Conservation (phyloP, 164 flowering plant species). For the Chloranthus sessilifolius region DNA sequence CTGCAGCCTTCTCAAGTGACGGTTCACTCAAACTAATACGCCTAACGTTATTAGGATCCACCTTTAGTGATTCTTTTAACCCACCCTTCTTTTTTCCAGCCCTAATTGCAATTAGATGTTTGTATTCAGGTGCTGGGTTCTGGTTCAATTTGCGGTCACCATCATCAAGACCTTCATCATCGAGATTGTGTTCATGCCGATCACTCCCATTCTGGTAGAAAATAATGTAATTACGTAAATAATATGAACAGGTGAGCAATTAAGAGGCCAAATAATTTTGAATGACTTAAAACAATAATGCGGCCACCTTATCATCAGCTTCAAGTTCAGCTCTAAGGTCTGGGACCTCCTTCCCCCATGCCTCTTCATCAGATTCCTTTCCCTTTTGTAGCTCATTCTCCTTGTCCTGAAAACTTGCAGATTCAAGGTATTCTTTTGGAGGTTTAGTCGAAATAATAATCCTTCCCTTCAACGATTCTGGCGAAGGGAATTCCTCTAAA, state of each 20-base stretch:
- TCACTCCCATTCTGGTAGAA: conserved; percentile 12
- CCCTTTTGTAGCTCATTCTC: conserved; percentile 18
- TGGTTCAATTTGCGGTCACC: conserved; percentile 19
- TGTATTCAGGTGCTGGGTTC: conserved; percentile 43
- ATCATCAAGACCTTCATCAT: conserved; percentile 33
- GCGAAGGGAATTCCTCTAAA: conserved; percentile 66
- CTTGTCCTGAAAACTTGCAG: conserved; percentile 20
- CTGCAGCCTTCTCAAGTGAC: conserved; percentile 52
- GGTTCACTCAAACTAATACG: conserved; percentile 89
- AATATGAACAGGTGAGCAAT: too few relatives aligned
- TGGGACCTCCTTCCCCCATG: conserved; percentile 33
- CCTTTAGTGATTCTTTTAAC: conserved; percentile 31
- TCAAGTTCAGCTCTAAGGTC: conserved; percentile 15
- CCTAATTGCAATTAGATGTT: conserved; percentile 62
- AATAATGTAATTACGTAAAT: too few relatives aligned
- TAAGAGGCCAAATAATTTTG: too few relatives aligned
- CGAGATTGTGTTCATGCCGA: conserved; percentile 24
- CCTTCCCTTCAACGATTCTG: conserved; percentile 55
- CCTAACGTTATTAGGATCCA: conserved; percentile 32
- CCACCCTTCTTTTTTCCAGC: conserved; percentile 70
- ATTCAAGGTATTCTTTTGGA: conserved; percentile 59
- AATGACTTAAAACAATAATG: too few relatives aligned
- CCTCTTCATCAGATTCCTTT: conserved; percentile 28
- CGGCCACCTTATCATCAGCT: conserved; percentile 24
- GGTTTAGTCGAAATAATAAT: conserved; percentile 84